phyloP scores from a whole-genome alignment of 192 early-diverging fungal species.

The Coemansia nantahalensis region DNA sequence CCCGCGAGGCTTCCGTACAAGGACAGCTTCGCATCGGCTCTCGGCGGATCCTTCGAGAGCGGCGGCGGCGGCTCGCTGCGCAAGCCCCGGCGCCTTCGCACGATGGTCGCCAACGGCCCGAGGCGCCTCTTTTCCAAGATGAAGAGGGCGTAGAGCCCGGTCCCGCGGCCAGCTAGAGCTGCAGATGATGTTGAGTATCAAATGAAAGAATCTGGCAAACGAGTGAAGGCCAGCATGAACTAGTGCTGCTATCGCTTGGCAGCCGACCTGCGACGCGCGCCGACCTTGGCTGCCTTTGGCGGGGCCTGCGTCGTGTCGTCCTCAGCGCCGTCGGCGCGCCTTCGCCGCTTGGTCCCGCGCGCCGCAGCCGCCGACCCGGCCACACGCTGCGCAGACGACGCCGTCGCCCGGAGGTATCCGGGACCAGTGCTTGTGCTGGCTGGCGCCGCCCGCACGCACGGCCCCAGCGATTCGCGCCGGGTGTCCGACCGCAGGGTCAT shows the following conservation, averaged over 20 bases:
- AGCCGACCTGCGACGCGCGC: constrained; percentile 20
- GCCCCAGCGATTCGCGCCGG: not conserved
- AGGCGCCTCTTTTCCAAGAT: constrained; percentile 29
- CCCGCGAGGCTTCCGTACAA: not conserved
- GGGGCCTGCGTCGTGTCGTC: constrained; percentile 1
- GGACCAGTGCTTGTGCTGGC: constrained; percentile 8
- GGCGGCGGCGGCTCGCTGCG: constrained; percentile 2
- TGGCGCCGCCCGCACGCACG: not conserved
- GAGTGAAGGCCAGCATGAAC: not conserved
- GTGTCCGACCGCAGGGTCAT: constrained; percentile 44
- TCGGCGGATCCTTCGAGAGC: not conserved
- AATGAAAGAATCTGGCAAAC: not conserved
- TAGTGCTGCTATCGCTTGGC: constrained; percentile 11
- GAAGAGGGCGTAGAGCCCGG: too few species aligned
- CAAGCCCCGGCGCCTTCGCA: constrained; percentile 14
- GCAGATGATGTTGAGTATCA: not conserved
- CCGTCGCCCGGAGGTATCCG: constrained; percentile 45
- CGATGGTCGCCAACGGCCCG: constrained; percentile 17
- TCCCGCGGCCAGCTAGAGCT: constrained; percentile 9
- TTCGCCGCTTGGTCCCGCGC: constrained; percentile 46
- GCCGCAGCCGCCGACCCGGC: constrained; percentile 12
- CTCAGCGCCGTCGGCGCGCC: constrained; percentile 5
- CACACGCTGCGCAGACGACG: constrained; percentile 37
- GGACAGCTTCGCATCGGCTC: constrained; percentile 4
- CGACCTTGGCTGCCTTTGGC: constrained; percentile 21